Base-by-base conservation (phyloP, 2,329 filamentous ascomycete genomes). In the Paecilomyces dactylethromorphus region DNA sequence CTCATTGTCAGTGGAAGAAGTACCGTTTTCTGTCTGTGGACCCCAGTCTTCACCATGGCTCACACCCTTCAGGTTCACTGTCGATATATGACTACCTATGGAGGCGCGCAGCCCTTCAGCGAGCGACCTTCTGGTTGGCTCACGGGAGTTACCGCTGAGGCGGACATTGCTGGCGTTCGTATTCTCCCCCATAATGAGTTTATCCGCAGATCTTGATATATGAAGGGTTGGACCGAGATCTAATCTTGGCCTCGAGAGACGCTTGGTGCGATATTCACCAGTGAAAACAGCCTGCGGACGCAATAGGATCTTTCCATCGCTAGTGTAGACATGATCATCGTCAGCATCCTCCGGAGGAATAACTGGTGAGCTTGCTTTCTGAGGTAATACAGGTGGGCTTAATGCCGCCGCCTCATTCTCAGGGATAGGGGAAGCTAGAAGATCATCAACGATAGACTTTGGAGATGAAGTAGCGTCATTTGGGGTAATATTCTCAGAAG, bases 361-460 rank as follows among this genome's bases (percentile, higher is more conserved):
- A 8, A 6, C 12, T 52, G 50, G 6, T 22, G 21, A 21, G 21
- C 1, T 15, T 52, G 50, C 21, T 8, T 26, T 52, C 3, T 26
- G 50, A 8, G 22, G 50, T 11, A 10, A 21, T 11, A 52, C n/a
- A 24, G 50, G 11, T 4, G 50, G 50, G 2, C 22, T 15, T 11
- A 52, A 24, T 8, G 50, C 22, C 26, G 50, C 13, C 8, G 21
- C 26, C 50, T 52, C 50, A 29, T 52, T 8, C 50, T 15, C n/a
- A 11, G 50, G 50, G 56, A 53, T 56, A 12, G 55, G 55, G 49
- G 32, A 57, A 54, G 59, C 63, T 61, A 66, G 59, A 58, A 58
- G 33, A 57, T 57, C 57, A 59, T 59, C 60, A 60, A 65, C 62
- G 62, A 63, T 64, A 58, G 22, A 13, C 3, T 18, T 52, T 3